These are phyloP conservation scores for Phytopythium aichiense DNA, from an alignment of 352 stramenopile species.

Conservation along the genomic window DNA sequence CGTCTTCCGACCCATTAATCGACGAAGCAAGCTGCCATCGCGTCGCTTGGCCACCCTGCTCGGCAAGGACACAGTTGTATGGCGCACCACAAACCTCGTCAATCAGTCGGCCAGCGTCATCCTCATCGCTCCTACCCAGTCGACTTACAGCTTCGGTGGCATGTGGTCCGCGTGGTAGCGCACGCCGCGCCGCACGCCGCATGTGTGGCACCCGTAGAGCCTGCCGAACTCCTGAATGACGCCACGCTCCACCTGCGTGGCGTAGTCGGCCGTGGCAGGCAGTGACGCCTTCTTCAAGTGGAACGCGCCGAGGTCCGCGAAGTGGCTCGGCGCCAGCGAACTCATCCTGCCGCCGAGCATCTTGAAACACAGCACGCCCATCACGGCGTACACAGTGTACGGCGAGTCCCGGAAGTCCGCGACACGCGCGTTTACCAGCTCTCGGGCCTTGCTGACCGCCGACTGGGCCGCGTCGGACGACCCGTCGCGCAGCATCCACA, in stretches of 20 bases:
- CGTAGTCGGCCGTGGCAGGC: constrained; percentile 71
- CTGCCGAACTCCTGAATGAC: constrained; percentile 80
- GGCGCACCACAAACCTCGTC: neutral
- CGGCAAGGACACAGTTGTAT: neutral
- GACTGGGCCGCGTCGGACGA: neutral
- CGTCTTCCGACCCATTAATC: constrained; percentile 42
- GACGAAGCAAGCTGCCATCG: constrained; percentile 39
- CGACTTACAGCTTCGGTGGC: constrained; percentile 73
- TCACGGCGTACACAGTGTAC: constrained; percentile 61
- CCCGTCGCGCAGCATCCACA: constrained; percentile 6
- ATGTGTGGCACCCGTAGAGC: constrained; percentile 82
- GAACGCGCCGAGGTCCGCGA: constrained; percentile 72
- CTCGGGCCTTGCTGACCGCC: constrained; percentile 6
- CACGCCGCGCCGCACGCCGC: constrained; percentile 54
- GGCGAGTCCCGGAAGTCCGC: constrained; percentile 41
- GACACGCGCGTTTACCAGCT: constrained; percentile 27
- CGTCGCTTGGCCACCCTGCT: constrained; percentile 53
- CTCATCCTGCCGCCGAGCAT: constrained; percentile 70
- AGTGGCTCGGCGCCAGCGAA: constrained; percentile 71
- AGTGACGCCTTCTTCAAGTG: constrained; percentile 73
- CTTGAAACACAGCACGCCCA: constrained; percentile 73
- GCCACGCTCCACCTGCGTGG: constrained; percentile 47
- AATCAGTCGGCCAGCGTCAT: neutral
- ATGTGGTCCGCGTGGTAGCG: constrained; percentile 84
- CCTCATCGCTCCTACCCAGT: neutral